Conservation (phyloP, 208 protist genomes). For the Hexamita inflata region DNA sequence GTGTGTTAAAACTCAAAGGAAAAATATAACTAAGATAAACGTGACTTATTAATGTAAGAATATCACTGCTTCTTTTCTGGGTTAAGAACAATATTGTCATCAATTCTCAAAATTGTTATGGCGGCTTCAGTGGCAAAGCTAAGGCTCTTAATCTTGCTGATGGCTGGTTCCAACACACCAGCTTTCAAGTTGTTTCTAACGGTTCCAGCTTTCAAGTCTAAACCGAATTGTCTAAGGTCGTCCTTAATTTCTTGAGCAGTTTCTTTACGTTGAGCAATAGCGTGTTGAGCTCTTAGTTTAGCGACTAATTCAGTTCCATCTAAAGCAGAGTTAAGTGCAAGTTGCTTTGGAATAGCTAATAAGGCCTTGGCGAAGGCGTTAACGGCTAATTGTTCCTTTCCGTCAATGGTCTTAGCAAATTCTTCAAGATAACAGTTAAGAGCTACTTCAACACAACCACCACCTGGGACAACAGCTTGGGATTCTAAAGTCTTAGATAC, state of each 20-base stretch:
- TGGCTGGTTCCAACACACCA: constrained; percentile 94
- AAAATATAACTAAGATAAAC: no score
- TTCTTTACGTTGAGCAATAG: constrained; percentile 61
- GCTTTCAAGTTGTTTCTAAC: constrained; percentile 82
- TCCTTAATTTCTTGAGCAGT: constrained; percentile 51
- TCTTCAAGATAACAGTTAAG: constrained; percentile 92
- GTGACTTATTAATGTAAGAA: no score
- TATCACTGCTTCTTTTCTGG: constrained; percentile 7
- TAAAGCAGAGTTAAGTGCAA: constrained; percentile 87
- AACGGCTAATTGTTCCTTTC: constrained; percentile 92
- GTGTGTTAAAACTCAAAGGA: no score
- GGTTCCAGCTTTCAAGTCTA: constrained; percentile 77
- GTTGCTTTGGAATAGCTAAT: constrained; percentile 91
- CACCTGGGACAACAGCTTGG: constrained; percentile 82
- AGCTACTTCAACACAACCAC: constrained; percentile 88
- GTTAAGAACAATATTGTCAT: constrained; percentile 90
- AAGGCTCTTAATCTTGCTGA: constrained; percentile 92
- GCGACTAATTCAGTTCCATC: constrained; percentile 93
- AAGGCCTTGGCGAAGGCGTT: constrained; percentile 89
- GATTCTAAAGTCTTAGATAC: constrained; percentile 91
- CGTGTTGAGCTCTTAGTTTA: constrained; percentile 83
- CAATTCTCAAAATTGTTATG: constrained; percentile 96
- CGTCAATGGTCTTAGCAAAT: constrained; percentile 76
- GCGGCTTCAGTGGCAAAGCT: constrained; percentile 97
- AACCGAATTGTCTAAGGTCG: constrained; percentile 59